Base-by-base conservation (phyloP, 495 filamentous ascomycete genomes). In the Hyaloscypha bicolor region DNA sequence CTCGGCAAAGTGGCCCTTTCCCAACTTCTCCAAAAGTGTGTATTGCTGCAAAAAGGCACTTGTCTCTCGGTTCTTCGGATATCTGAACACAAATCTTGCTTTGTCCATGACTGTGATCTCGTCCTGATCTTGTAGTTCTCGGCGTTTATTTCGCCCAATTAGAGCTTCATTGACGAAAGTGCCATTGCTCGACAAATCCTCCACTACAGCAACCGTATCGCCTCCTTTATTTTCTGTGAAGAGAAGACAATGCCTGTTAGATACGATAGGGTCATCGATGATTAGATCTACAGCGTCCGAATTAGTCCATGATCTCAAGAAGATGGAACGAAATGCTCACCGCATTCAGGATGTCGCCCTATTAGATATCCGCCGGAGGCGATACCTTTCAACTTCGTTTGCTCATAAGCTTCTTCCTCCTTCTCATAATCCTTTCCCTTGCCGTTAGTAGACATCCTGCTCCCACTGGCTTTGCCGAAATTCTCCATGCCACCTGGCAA, bases 1-100 rank as follows among this genome's bases (percentile, higher is more conserved):
- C 11, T 93, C 92, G 53, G 96, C 96, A 78, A 98, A 98, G 75
- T 97, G 94, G 25, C 96, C 96, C 76, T 96, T 97, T 65, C 96
- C 96, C 16, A 99, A 87, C 75, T 94, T 91, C 63, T 94, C 87
- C 45, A 92, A 83, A 16, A 94, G 85, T 12, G 86, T 89, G 75
- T 95, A 99, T 70, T 96, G 92, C 69, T 97, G 92, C 35, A 82
- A 76, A 80, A 99, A 99, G 3, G 81, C 87, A 72, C 88, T 93
- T 30, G 89, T 87, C 33, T 88, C 84, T 63, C 91, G 86, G 67
- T 83, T 89, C 51, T 86, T 86, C 19, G 96, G 93, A 70, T 98
- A 97, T 29, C 91, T 85, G 79, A 97, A 99, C 60, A 95, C 84
- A 78, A 94, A 97, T 32, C 92, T 86, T 35, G 90, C 91, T 69